Base-by-base conservation (phyloP, 208 protist species). In the Blastocrithidia nonstop region DNA sequence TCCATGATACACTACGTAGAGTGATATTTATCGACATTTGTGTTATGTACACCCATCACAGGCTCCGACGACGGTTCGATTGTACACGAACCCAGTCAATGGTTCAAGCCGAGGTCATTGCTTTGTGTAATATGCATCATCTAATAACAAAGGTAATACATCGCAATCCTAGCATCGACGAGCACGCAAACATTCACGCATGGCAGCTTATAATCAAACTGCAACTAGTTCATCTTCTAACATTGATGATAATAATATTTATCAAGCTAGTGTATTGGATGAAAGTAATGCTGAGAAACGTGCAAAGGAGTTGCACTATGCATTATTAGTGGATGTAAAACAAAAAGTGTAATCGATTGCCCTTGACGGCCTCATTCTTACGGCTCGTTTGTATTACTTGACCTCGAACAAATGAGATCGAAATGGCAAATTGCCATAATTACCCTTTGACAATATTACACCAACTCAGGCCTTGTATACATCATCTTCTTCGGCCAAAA, bases 31-130 rank as follows among this genome's bases (percentile, higher is more conserved):
- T 27, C 45, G 67, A 32, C 75, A 85, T 55, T 56, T 91, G 41
- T 23, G 17, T n/a, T 39, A 66, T 16, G 7, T 75, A 8, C 65
- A 71, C 71, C 55, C 56, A 4, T 33, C 37, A 25, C 59, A 44
- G 0, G 23, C 52, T 5, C 83, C 75, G 1, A 43, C 57, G 24
- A 88, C 75, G 1, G 65, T 57, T 31, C 67, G 83, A 2, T 61
- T 88, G 11, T 92, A 92, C 61, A 74, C 66, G 20, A 63, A 83
- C 55, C 74, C 75, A 0, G 48, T 62, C 0, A 92, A 88, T 58
- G 83, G 83, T 21, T 48, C 61, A 23, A 88, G 78, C 44, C 44
- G 75, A 7, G 83, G 83, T 13, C 55, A 71, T 48, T 83, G 71
- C 62, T 84, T 92, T 27, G 70, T 88, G 7, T 77, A 92, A 56